Evolutionary conservation across 352 stramenopile genomes (phyloP).

Genomic region (Elongisporangium prolatum): DNA sequence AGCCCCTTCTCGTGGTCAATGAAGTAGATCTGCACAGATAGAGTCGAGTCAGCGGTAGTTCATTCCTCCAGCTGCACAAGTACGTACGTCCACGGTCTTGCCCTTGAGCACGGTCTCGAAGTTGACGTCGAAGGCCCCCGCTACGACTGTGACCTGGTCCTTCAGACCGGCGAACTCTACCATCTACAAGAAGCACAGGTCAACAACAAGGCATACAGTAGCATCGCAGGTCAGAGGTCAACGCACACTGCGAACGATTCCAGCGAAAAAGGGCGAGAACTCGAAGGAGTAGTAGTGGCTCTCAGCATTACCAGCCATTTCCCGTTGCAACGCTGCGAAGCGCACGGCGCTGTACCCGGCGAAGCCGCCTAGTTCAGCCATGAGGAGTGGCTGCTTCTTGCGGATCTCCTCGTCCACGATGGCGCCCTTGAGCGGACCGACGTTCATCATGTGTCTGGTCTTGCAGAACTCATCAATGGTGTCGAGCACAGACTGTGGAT

Average conservation of each 20-base stretch:
- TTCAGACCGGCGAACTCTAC: slow-evolving; percentile 14
- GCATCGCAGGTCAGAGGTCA: no score
- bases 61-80: background rate
- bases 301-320: slow-evolving; percentile 15
- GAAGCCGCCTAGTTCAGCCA: slow-evolving; percentile 38
- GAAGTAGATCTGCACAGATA: background rate
- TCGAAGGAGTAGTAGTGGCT: slow-evolving; percentile 48
- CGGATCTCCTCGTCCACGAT: slow-evolving; percentile 29
- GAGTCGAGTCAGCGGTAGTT: no score
- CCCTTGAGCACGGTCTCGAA: slow-evolving; percentile 7
- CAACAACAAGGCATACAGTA: slow-evolving; percentile 6
- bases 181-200: slow-evolving; percentile 10
- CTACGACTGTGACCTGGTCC: slow-evolving; percentile 19
- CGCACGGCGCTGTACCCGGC: slow-evolving; percentile 42
- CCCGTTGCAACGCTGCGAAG: slow-evolving; percentile 32
- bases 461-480: slow-evolving; percentile 27
- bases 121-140: slow-evolving; percentile 17
- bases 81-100: slow-evolving; percentile 21
- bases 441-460: slow-evolving; percentile 34
- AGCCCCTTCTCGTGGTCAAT: slow-evolving; percentile 31
- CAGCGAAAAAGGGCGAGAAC: slow-evolving; percentile 29
- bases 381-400: slow-evolving; percentile 25
- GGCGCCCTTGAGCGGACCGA: slow-evolving; percentile 5
- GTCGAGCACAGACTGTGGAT: slow-evolving; percentile 24
- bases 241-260: slow-evolving; percentile 14